Conservation (phyloP, 169 alveolate genomes). For the Perkinsus chesapeaki region DNA sequence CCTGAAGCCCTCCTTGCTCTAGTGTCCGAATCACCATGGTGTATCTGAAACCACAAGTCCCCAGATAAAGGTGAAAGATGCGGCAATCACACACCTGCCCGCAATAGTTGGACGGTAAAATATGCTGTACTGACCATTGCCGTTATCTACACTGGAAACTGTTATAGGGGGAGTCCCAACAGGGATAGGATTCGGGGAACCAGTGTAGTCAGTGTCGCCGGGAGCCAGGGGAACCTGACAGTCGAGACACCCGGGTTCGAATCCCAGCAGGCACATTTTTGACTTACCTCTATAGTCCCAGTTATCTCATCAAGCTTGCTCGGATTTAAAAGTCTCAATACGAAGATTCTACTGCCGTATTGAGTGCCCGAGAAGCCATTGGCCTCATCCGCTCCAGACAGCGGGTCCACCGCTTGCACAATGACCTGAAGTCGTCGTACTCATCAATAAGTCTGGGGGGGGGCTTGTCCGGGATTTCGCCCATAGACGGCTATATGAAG, state of each 20-base stretch:
- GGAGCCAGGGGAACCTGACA: not conserved
- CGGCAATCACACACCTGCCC: not conserved
- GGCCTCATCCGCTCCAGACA: not conserved
- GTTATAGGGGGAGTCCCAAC: not conserved
- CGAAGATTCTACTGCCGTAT: not conserved
- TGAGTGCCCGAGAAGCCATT: not conserved
- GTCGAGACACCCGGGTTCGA: not conserved
- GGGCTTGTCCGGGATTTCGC: no score
- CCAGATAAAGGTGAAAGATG: not conserved
- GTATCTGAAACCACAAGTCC: not conserved
- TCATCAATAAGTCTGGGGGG: no score
- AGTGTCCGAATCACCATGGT: not conserved
- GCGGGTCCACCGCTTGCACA: not conserved
- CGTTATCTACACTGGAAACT: not conserved
- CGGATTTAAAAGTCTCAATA: not conserved
- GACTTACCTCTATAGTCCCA: not conserved
- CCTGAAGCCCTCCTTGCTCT: constrained; percentile 15
- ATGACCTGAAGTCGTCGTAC: not conserved
- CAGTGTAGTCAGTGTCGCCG: not conserved
- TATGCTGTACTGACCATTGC: not conserved
- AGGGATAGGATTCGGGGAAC: not conserved
- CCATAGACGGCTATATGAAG: no score
- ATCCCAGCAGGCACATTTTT: not conserved
- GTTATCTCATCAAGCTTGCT: not conserved
- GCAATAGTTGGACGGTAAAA: not conserved